Conservation (phyloP, 768 basidiomycete species). For the Panaeolus papilionaceus region DNA sequence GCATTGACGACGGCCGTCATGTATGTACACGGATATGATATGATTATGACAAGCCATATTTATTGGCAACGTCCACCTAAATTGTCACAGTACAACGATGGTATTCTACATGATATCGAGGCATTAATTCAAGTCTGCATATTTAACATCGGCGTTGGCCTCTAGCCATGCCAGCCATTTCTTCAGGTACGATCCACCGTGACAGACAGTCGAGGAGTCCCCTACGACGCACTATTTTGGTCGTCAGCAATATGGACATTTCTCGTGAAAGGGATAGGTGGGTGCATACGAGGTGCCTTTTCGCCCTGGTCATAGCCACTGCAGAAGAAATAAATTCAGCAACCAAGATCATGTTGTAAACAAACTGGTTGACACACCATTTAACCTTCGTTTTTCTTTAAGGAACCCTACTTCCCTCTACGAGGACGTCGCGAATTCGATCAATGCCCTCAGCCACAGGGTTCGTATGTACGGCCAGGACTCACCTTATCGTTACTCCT, state of each 20-base stretch:
- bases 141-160: conserved; percentile 87
- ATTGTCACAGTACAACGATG: not conserved
- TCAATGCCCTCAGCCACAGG: not conserved
- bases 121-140: conserved; percentile 66
- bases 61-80: not conserved
- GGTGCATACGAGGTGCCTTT: conserved; percentile 78
- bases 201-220: conserved; percentile 88
- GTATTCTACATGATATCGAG: too few relatives aligned
- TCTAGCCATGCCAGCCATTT: conserved; percentile 94
- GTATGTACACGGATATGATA: not conserved
- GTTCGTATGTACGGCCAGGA: not conserved
- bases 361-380: conserved; percentile 52
- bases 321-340: not conserved
- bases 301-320: conserved; percentile 94
- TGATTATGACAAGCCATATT: not conserved
- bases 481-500: conserved; percentile 84
- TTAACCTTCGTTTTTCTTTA: conserved; percentile 90
- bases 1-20: not conserved
- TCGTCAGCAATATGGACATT: not conserved
- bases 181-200: conserved; percentile 85
- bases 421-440: conserved; percentile 12
- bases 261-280: conserved; percentile 21
- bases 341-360: too few relatives aligned
- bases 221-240: conserved; percentile 82
- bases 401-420: conserved; percentile 94